Evolutionary conservation across 2,329 filamentous ascomycete genomes (phyloP).

Genomic region (Grosmannia huntii): DNA sequence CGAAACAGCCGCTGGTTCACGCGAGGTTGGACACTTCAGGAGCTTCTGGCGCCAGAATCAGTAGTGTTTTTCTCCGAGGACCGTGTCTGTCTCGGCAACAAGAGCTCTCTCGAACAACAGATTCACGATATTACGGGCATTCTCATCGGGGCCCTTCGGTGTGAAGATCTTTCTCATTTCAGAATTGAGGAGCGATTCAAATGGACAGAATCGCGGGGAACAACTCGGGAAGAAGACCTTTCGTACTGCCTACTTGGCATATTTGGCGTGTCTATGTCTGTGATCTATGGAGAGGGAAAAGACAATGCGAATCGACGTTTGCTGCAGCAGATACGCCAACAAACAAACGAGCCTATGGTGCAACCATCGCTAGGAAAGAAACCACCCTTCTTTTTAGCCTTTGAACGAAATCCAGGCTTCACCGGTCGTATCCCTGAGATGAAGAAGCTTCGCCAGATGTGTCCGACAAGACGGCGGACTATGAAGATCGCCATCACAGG

Average conservation of each 20-base stretch:
- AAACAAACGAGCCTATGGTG: neutral
- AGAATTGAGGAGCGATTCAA: conserved; percentile 14
- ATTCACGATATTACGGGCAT: conserved; percentile 16
- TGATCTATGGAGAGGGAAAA: conserved; percentile 11
- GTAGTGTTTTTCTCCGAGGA: conserved; percentile 18
- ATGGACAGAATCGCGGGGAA: conserved; percentile 7
- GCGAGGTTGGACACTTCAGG: conserved; percentile 13
- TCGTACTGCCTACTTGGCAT: conserved; percentile 13
- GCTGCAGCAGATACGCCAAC: conserved; percentile 4
- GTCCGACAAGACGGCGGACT: conserved; percentile 14
- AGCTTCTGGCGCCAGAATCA: conserved; percentile 14
- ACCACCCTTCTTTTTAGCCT: conserved; percentile 10
- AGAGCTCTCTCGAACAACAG: conserved; percentile 11
- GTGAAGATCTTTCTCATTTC: conserved; percentile 9
- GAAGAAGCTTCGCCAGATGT: conserved; percentile 7
- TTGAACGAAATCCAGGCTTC: conserved; percentile 16
- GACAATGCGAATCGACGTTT: conserved; percentile 5
- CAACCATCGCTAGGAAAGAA: neutral
- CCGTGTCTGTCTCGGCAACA: conserved; percentile 14
- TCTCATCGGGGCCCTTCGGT: conserved; percentile 10
- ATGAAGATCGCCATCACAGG: conserved; percentile 16
- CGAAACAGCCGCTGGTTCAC: conserved; percentile 6
- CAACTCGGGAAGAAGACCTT: conserved; percentile 9
- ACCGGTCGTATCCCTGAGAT: conserved; percentile 14
- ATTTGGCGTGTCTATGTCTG: conserved; percentile 10